A percentile compares a stretch with the other conserved stretches of the same genome.
Evolutionary conservation across 2,329 filamentous ascomycete species (phyloP).

Genomic region (Colletotrichum tofieldiae): DNA sequence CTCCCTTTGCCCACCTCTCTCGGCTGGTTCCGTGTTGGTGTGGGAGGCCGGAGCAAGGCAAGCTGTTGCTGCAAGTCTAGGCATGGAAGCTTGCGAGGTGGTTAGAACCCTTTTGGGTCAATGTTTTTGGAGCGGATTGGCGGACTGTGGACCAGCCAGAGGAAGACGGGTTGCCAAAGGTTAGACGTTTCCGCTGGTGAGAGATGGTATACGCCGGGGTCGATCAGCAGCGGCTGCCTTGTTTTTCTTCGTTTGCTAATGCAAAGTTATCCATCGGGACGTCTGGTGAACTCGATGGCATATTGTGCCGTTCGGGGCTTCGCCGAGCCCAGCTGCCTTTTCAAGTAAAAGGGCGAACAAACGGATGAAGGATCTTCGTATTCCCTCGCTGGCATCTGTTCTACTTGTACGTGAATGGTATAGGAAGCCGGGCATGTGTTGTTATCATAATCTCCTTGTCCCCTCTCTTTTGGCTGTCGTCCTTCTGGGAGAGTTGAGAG

Average conservation of each 20-base stretch:
- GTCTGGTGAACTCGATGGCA: slow-evolving; percentile 10
- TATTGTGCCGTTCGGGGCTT: not conserved
- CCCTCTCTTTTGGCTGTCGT: not conserved
- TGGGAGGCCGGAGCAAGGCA: slow-evolving; percentile 1
- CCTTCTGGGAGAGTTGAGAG: not conserved
- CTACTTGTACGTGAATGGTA: not conserved
- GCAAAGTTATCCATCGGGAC: not conserved
- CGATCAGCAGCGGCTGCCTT: no score
- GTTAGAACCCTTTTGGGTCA: not conserved
- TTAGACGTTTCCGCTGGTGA: not conserved
- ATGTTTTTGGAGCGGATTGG: not conserved
- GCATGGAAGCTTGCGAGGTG: not conserved
- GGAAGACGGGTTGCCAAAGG: not conserved
- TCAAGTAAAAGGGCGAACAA: not conserved
- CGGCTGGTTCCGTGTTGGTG: slow-evolving; percentile 24
- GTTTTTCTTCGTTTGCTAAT: no score
- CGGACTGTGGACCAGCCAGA: not conserved
- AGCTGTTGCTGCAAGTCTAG: slow-evolving; percentile 23
- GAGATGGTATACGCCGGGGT: slow-evolving; percentile 1
- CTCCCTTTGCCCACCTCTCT: slow-evolving; percentile 44
- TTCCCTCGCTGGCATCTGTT: not conserved
- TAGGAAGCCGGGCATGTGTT: not conserved
- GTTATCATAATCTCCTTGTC: not conserved
- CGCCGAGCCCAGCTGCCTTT: not conserved
- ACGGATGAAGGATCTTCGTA: not conserved